Base-by-base conservation (phyloP, 164 flowering plant species). In the Aristolochia fimbriata region DNA sequence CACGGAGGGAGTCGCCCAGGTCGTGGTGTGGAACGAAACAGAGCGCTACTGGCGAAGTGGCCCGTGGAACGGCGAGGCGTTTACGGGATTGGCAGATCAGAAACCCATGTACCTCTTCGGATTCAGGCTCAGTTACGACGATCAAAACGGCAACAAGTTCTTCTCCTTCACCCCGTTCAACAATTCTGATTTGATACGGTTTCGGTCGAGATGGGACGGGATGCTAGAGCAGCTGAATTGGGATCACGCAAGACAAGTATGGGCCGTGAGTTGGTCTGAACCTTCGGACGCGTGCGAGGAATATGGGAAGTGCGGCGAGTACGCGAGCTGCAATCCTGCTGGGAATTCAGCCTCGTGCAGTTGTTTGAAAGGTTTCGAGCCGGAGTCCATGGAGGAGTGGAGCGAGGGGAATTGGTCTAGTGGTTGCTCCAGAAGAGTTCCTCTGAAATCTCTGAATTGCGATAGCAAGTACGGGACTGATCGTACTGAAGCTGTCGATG, bases 301-400 rank as follows among this genome's bases (percentile, higher is more conserved):
- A 22, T 84, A 84, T 33, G 78, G 76, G 58, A 52, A 11, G 57
- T 90, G 95, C 70, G 97, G 95, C 0, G 60, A 59, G 48, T 84
- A 70, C 66, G 85, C 77, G 11, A 66, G 97, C 63, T 53, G 37
- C 58, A 2, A 0, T 13, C n/a, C n/a, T n/a, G 16, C 5, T 20
- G 15, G 19, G 6, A 21, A 31, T 31, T 31, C 71, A 27, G 60
- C 62, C 0, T 59, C 37, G 11, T 88, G 93, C 49, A 73, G 62
- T 15, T 86, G 91, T 60, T 22, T 80, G 58, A 16, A 68, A 47
- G 93, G 96, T 15, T 88, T 76, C 64, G 68, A 25, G 15, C 87
- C 82, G 0, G 65, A 23, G 58, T 23, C 69, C 17, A 4, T 0
- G 0, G 60, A 71, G 4, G 73, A 79, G 33, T 88, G 96, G 92